Evolutionary conservation across 768 basidiomycete species (phyloP), one percentile per base, ranked within the genome.

Genomic region (Clitopilus passeckerianus): DNA sequence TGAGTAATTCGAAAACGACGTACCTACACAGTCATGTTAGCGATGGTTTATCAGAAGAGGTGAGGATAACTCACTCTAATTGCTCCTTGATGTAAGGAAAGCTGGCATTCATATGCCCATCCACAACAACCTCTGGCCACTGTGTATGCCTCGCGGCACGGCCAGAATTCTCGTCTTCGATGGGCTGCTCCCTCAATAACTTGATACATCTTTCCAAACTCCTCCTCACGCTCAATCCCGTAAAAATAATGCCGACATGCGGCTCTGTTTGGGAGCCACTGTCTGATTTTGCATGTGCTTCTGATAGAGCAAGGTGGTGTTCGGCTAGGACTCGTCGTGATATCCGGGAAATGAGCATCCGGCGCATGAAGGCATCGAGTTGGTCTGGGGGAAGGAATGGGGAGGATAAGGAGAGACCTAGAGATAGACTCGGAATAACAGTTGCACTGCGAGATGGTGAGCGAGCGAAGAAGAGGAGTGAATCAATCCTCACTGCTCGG

Each of bases 341-440:
- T 70, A 95, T 94, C 57, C 93, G 83, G 1, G 93, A 95, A 54
- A 93, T 83, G 9, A 96, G 81, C 93, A 96, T 96, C 22, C 93
- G 85, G 22, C 86, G 83, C 89, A 94, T 92, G 71, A 94, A 93
- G 1, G 90, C 80, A 70, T 95, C 93, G 12, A 95, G 79, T 41
- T 83, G 80, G 60, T 93, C 91, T 0, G 93, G 87, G 0, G 84
- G 77, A 7, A 95, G 81, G 68, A 87, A 84, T 0, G 86, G 87
- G 15, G 93, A 93, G 0, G 91, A 86, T n/a, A 94, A 78, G 22
- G 93, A 92, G 33, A 95, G 76, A 5, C 93, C 92, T 5, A 95
- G 84, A 15, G 88, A 86, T 8, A 92, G 79, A 67, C 79, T 87
- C n/a, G 90, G 91, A 60, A 93, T 94, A 12, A 90, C 87, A 1